phyloP scores from a whole-genome alignment of 257 asterid species.

The Scutellaria galericulata region DNA sequence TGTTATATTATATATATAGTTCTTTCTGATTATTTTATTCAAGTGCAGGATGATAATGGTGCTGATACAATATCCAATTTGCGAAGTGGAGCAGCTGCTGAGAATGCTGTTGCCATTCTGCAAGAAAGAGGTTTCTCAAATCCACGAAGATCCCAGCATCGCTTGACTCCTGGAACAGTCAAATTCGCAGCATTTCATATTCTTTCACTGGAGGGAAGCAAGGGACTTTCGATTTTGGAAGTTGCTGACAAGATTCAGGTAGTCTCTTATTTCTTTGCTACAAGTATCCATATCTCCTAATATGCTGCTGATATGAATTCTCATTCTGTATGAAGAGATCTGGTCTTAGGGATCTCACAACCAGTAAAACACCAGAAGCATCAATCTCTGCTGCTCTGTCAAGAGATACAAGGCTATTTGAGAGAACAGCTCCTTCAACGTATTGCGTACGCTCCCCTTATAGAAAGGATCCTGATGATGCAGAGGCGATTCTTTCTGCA shows the following conservation, averaged over 20 bases:
- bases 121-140: constrained; percentile 80
- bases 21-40: constrained; percentile 16
- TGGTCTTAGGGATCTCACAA: constrained; percentile 92
- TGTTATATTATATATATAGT: not conserved
- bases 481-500: constrained; percentile 61
- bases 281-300: constrained; percentile 23
- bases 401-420: constrained; percentile 87
- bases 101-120: constrained; percentile 85
- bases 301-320: constrained; percentile 31
- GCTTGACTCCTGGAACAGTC: constrained; percentile 96
- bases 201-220: constrained; percentile 85
- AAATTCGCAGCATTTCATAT: constrained; percentile 91
- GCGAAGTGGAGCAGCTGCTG: constrained; percentile 91
- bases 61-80: constrained; percentile 64
- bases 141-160: constrained; percentile 81
- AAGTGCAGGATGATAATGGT: constrained; percentile 66
- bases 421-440: constrained; percentile 96
- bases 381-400: constrained; percentile 96
- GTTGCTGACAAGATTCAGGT: constrained; percentile 97
- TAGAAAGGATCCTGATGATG: constrained; percentile 78
- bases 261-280: constrained; percentile 27
- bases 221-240: constrained; percentile 78
- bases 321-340: constrained; percentile 59
- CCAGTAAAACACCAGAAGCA: constrained; percentile 97
- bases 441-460: constrained; percentile 83